A percentile compares a stretch with the other conserved stretches of the same genome.
These are phyloP conservation scores for Backusella sp. DNA, from an alignment of 192 early-diverging fungal species.

Conservation along the genomic window DNA sequence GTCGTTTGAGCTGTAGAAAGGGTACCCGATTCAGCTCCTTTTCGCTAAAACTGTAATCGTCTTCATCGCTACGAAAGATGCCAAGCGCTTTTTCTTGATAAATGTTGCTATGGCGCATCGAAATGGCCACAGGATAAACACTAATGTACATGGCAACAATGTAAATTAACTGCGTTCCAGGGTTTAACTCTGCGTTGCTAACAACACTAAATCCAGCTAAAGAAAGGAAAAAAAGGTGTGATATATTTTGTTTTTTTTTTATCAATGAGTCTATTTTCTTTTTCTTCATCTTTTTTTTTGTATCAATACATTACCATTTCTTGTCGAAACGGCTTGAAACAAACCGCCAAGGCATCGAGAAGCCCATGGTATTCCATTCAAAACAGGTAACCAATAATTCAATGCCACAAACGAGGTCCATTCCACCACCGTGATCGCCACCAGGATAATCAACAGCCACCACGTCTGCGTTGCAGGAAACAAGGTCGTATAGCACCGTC, in stretches of 20 bases:
- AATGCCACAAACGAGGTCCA: constrained; percentile 13
- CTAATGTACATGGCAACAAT: constrained; percentile 39
- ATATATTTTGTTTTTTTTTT: not conserved
- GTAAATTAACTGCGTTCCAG: constrained; percentile 25
- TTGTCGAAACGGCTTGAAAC: constrained; percentile 31
- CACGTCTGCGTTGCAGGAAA: constrained; percentile 34
- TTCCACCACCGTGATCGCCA: constrained; percentile 25
- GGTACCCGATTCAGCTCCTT: not conserved
- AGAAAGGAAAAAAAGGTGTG: not conserved
- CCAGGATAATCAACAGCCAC: constrained; percentile 26
- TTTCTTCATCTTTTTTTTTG: too few species aligned
- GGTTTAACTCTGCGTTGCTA: constrained; percentile 21
- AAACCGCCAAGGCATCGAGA: constrained; percentile 28
- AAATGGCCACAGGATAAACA: constrained; percentile 38
- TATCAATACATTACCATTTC: constrained; percentile 20
- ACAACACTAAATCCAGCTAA: constrained; percentile 34
- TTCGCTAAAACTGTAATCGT: constrained; percentile 12
- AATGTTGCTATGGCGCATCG: constrained; percentile 38
- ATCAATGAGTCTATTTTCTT: too few species aligned
- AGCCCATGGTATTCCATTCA: constrained; percentile 19
- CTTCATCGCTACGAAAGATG: constrained; percentile 26
- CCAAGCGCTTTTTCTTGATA: constrained; percentile 36
- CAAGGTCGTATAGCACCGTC: constrained; percentile 34
- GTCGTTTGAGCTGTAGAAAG: constrained; percentile 1
- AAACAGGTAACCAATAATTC: constrained; percentile 31